Conservation (phyloP, 2,329 filamentous ascomycete species). For the Aspergillus hortae region DNA sequence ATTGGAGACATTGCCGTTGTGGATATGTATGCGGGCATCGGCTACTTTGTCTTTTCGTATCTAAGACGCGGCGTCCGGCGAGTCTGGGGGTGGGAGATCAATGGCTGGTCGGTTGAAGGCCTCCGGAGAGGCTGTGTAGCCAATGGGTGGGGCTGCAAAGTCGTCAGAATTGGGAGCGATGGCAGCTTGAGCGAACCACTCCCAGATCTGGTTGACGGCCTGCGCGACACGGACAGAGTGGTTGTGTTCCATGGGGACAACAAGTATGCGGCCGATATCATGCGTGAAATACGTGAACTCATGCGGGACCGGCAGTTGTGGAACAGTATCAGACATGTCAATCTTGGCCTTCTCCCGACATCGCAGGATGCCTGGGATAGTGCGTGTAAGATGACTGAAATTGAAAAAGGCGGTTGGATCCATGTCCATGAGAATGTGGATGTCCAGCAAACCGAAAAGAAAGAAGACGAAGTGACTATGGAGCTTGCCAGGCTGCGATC, state of each 20-base stretch:
- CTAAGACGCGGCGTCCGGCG: conserved; percentile 62
- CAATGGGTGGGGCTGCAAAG: conserved; percentile 63
- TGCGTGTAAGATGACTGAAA: conserved; percentile 49
- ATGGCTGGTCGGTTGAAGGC: conserved; percentile 82
- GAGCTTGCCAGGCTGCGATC: conserved; percentile 35
- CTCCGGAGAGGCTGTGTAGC: conserved; percentile 68
- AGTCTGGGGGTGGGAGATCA: conserved; percentile 86
- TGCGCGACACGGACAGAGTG: conserved; percentile 51
- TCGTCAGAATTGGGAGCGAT: conserved; percentile 47
- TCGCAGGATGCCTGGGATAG: conserved; percentile 48
- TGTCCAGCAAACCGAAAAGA: conserved; percentile 40
- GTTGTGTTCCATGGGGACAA: conserved; percentile 70
- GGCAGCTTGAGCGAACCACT: conserved; percentile 18
- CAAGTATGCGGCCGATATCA: conserved; percentile 45
- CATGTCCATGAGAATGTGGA: conserved; percentile 61
- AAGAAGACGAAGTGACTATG: conserved; percentile 34
- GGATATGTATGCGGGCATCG: conserved; percentile 89
- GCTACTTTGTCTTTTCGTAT: conserved; percentile 90
- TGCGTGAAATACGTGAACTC: conserved; percentile 28
- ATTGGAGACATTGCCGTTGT: conserved; percentile 46
- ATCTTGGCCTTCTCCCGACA: conserved; percentile 55
- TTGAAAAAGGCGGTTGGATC: conserved; percentile 50
- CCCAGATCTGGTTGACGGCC: conserved; percentile 29
- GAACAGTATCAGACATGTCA: conserved; percentile 52
- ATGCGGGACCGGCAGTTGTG: conserved; percentile 31